Percentiles rank a stretch among this genome's conserved stretches.
phyloP scores from a whole-genome alignment of 306 rosid species.

The Arachis stenosperma region DNA sequence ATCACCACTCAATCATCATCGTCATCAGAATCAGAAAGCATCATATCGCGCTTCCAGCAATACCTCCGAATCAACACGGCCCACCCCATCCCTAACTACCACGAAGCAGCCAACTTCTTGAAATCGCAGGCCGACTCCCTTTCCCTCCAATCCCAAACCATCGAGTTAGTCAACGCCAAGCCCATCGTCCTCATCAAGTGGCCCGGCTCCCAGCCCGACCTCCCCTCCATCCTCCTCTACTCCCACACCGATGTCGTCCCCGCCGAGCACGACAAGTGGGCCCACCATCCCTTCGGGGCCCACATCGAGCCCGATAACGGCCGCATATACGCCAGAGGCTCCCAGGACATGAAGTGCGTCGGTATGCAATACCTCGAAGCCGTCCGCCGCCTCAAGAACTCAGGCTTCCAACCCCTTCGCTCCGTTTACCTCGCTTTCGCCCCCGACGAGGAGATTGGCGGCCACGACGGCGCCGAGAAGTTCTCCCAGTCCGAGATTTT shows the following conservation, averaged over 20 bases:
- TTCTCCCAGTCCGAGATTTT: conserved; percentile 61
- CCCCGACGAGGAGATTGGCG: conserved; percentile 94
- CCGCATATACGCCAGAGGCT: conserved; percentile 70
- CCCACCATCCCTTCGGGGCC: conserved; percentile 72
- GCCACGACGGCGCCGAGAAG: conserved; percentile 66
- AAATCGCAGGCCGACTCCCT: conserved; percentile 59
- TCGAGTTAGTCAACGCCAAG: conserved; percentile 68
- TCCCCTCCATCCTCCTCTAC: conserved; percentile 79
- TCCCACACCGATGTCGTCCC: conserved; percentile 96
- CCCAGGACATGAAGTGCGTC: conserved; percentile 97
- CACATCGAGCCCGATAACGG: conserved; percentile 55
- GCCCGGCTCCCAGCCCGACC: conserved; percentile 67
- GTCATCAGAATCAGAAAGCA: conserved; percentile 5
- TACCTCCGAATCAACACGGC: conserved; percentile 84
- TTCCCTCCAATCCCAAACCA: conserved; percentile 66
- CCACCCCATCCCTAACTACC: conserved; percentile 77
- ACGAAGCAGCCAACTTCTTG: conserved; percentile 62
- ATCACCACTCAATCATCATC: conserved; percentile 28
- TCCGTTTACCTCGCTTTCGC: conserved; percentile 67
- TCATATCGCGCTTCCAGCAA: conserved; percentile 70
- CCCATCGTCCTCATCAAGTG: conserved; percentile 79
- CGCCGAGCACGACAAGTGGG: conserved; percentile 69
- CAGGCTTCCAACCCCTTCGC: conserved; percentile 61
- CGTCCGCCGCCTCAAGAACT: conserved; percentile 59
- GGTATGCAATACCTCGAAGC: conserved; percentile 95